These are phyloP conservation scores for Pinus tabuliformis DNA, from an alignment of 75 land plant species.

Conservation along the genomic window DNA sequence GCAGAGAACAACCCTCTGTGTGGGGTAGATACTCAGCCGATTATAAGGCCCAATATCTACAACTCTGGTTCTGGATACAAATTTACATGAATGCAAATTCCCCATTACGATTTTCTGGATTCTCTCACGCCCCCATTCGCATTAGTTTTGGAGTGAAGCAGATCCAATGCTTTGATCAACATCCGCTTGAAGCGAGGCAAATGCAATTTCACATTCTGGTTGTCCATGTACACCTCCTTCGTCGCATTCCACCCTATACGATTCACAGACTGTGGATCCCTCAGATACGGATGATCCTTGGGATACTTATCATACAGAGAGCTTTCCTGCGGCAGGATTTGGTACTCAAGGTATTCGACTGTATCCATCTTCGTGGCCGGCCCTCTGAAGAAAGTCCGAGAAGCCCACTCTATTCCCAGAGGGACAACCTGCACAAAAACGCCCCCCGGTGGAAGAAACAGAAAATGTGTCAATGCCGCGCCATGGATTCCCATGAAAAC, in stretches of 20 bases:
- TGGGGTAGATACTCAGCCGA: no score
- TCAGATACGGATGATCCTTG: constrained; percentile 38
- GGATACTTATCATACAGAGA: constrained; percentile 45
- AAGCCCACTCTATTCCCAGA: constrained; percentile 55
- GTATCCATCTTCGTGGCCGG: constrained; percentile 58
- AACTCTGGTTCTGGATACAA: no score
- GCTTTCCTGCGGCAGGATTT: constrained; percentile 52
- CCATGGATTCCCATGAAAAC: constrained; percentile 68
- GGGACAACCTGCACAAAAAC: constrained; percentile 60
- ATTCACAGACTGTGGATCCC: constrained; percentile 35
- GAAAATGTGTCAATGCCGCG: constrained; percentile 52
- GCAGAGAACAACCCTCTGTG: no score
- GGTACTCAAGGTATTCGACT: constrained; percentile 53
- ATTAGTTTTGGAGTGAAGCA: constrained; percentile 18
- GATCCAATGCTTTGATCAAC: constrained; percentile 34
- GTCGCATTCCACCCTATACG: constrained; percentile 39
- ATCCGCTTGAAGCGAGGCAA: constrained; percentile 29
- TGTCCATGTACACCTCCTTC: constrained; percentile 39
- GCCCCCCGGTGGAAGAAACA: constrained; percentile 49
- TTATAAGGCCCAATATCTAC: no score
- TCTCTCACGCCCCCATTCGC: not conserved
- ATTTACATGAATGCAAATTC: no score
- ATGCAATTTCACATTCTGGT: constrained; percentile 56
- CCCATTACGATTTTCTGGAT: no score
- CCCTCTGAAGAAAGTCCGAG: constrained; percentile 37